Evolutionary conservation across 1,284 basidiomycete species (phyloP).

Genomic region (Pholiota adiposa): DNA sequence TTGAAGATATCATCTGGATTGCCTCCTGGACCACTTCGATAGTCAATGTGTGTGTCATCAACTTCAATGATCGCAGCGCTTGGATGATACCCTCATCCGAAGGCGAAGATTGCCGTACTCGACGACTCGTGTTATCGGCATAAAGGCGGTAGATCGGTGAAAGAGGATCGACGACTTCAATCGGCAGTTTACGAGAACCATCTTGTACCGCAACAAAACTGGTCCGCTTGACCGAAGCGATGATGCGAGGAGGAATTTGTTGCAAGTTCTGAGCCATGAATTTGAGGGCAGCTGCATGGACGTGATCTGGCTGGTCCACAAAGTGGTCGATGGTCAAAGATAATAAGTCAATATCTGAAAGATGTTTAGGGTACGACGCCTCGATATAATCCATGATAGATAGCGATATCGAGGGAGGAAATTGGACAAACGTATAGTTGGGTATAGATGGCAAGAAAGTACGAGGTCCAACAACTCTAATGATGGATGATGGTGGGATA

Average conservation of each 20-base stretch:
- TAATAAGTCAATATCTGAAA: slow-evolving; percentile 32
- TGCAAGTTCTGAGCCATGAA: slow-evolving; percentile 27
- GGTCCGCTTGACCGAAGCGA: slow-evolving; percentile 26
- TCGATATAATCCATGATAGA: slow-evolving; percentile 31
- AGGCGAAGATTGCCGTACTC: slow-evolving; percentile 16
- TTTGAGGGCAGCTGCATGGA: slow-evolving; percentile 31
- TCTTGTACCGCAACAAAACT: slow-evolving; percentile 33
- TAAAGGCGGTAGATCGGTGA: slow-evolving; percentile 35
- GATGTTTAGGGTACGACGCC: slow-evolving; percentile 17
- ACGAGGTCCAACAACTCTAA: slow-evolving; percentile 28
- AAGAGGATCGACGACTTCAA: slow-evolving; percentile 33
- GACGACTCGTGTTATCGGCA: slow-evolving; percentile 15
- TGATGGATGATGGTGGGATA: slow-evolving; percentile 24
- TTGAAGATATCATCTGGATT: slow-evolving; percentile 34
- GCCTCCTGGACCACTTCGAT: slow-evolving; percentile 34
- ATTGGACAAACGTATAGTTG: slow-evolving; percentile 33
- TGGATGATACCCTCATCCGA: slow-evolving; percentile 22
- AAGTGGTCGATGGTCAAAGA: slow-evolving; percentile 33
- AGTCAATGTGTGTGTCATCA: slow-evolving; percentile 35
- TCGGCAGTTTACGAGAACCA: slow-evolving; percentile 25
- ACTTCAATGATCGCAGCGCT: slow-evolving; percentile 27
- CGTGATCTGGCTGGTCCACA: slow-evolving; percentile 28
- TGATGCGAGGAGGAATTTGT: slow-evolving; percentile 28
- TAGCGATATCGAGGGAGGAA: slow-evolving; percentile 20
- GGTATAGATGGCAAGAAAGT: slow-evolving; percentile 34